phyloP scores from a whole-genome alignment of 2,329 filamentous ascomycete genomes.

The Mycosphaerelloides madeirae region DNA sequence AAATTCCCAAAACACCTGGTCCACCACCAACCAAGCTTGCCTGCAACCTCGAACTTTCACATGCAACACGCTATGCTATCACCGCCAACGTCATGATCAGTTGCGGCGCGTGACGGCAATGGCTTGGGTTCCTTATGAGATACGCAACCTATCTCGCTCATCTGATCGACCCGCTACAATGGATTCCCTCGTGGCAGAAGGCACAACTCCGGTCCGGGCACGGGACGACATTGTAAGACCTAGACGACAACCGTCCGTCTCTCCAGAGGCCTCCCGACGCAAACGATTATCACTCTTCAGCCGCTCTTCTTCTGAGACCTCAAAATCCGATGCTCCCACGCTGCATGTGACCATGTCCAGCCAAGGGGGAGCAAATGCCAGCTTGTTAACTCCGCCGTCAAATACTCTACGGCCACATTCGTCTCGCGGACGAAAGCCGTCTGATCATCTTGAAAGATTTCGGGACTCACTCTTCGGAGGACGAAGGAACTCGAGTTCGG shows the following conservation, averaged over 20 bases:
- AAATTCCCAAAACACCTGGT: not conserved
- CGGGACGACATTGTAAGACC: conserved; percentile 3
- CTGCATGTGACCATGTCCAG: conserved; percentile 6
- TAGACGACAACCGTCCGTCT: too few relatives aligned
- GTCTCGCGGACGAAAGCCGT: conserved; percentile 11
- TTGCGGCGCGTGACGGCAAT: not conserved
- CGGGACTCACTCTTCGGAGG: conserved; percentile 24
- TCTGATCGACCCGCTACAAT: not conserved
- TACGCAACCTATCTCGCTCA: not conserved
- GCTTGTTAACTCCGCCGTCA: too few relatives aligned
- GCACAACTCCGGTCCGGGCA: conserved; percentile 9
- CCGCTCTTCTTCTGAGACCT: conserved; percentile 20
- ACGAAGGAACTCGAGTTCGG: conserved; percentile 2
- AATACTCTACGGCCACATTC: too few relatives aligned
- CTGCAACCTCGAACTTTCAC: not conserved
- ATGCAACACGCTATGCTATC: not conserved
- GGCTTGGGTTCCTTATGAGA: not conserved
- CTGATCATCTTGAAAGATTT: conserved; percentile 22
- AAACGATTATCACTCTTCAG: conserved; percentile 27
- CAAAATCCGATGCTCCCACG: conserved; percentile 11
- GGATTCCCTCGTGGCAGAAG: conserved; percentile 2
- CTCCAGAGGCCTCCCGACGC: conserved; percentile 17
- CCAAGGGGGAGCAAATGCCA: too few relatives aligned
- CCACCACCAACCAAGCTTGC: not conserved
- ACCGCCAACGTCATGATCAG: not conserved